Base-by-base conservation (phyloP, 2,329 filamentous ascomycete species). In the Eurotiales sp. region DNA sequence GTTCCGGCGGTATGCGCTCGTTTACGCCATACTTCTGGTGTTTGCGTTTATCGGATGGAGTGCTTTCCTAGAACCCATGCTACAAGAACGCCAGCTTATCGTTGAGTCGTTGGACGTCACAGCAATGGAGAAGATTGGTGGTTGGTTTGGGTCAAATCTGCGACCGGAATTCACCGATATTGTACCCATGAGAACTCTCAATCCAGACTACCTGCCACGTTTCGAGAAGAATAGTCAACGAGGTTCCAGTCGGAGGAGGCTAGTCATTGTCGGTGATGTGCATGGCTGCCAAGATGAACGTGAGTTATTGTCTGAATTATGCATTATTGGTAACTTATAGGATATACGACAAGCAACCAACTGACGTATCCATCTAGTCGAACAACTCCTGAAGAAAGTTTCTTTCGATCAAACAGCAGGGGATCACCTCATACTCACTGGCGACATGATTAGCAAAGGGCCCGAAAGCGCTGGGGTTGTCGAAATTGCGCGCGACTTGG, bases 201-300 rank as follows among this genome's bases (percentile, higher is more conserved):
- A 81, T 57, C 58, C 70, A 22, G 58, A 64, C 3, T 63, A 78
- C 44, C 56, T 81, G 11, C 79, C 79, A 10, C 63, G 66, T 8
- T 58, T 63, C 36, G 19, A 49, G 50, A 37, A 67, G 57, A 52
- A 46, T 14, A 8, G 11, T 17, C 23, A 30, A 8, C 17, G 19
- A n/a, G 21, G 27, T 5, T 43, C 46, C 7, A 25, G 45, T 27
- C 46, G 72, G 19, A 82, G 79, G 49, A 77, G 90, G 15, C 73
- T 99, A 21, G 75, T 97, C 29, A 77, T 97, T 55, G 77, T 97
- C 29, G 92, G 93, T 50, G 93, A 99, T 71, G 89, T 97, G 12
- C 92, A 97, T 72, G 93, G 93, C 44, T 93, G 93, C 75, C 82
- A 82, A 59, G 67, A 79, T 11, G 81, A 90, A 55, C 77, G 89